Conservation (phyloP, 2,329 filamentous ascomycete species). For the Neofusicoccum parvum region DNA sequence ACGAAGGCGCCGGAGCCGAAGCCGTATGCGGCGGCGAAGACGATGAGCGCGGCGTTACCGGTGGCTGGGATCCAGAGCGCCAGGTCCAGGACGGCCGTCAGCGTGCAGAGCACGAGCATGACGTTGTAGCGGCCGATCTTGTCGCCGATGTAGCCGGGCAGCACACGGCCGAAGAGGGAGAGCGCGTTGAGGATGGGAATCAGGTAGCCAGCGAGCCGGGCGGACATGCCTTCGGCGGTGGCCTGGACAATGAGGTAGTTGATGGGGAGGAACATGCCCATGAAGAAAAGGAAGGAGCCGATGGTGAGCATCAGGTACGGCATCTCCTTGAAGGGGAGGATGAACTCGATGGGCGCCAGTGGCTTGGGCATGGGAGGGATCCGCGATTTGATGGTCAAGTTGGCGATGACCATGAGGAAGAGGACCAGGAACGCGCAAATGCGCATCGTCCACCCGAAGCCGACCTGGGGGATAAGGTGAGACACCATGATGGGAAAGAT, state of each 20-base stretch:
- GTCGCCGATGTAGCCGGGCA: slow-evolving; percentile 58
- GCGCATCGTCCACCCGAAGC: slow-evolving; percentile 62
- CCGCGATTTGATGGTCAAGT: slow-evolving; percentile 53
- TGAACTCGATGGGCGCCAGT: slow-evolving; percentile 34
- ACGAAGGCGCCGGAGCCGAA: slow-evolving; percentile 70
- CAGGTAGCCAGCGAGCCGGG: slow-evolving; percentile 55
- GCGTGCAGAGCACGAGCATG: slow-evolving; percentile 47
- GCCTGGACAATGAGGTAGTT: slow-evolving; percentile 52
- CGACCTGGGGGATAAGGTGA: slow-evolving; percentile 54
- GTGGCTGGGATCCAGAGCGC: slow-evolving; percentile 56
- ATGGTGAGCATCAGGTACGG: slow-evolving; percentile 35
- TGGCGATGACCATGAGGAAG: slow-evolving; percentile 54
- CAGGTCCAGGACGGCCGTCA: slow-evolving; percentile 54
- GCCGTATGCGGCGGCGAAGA: slow-evolving; percentile 69
- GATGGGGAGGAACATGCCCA: slow-evolving; percentile 63
- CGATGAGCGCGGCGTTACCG: slow-evolving; percentile 59
- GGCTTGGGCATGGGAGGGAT: slow-evolving; percentile 40
- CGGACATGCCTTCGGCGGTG: slow-evolving; percentile 49
- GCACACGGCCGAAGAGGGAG: slow-evolving; percentile 53
- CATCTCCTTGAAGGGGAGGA: slow-evolving; percentile 33
- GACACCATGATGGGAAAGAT: slow-evolving; percentile 65
- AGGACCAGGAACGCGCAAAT: slow-evolving; percentile 63
- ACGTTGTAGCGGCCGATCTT: slow-evolving; percentile 57
- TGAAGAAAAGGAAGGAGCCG: slow-evolving; percentile 49
- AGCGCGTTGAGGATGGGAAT: slow-evolving; percentile 56